These are phyloP conservation scores for Bipolaris gigantea DNA, from an alignment of 2,329 filamentous ascomycete genomes.

Conservation along the genomic window DNA sequence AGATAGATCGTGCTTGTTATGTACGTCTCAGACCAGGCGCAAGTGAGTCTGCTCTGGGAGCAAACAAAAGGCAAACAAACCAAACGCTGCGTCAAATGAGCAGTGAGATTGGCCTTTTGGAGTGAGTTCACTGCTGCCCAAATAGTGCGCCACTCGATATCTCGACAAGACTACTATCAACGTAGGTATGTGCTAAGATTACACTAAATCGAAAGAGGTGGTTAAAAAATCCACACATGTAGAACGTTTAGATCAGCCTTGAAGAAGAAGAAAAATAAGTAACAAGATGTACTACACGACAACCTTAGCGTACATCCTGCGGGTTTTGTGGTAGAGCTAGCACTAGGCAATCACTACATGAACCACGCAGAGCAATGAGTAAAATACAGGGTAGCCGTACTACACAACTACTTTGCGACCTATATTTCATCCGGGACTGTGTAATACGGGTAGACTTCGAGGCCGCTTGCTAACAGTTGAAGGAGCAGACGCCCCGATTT, in stretches of 20 bases:
- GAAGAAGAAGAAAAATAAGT: background rate
- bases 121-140: too few species aligned
- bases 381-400: background rate
- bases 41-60: background rate
- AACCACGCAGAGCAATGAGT: too few species aligned
- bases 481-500: too few species aligned
- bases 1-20: background rate
- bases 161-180: too few species aligned
- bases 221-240: too few species aligned
- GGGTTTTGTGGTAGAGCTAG: background rate
- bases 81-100: background rate
- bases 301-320: too few species aligned
- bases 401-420: background rate
- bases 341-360: background rate
- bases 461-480: too few species aligned
- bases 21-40: background rate
- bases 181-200: too few species aligned
- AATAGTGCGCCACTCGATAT: too few species aligned
- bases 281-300: too few species aligned
- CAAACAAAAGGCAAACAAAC: background rate
- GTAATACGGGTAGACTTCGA: too few species aligned
- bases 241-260: background rate
- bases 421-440: background rate
- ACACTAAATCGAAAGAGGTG: too few species aligned
- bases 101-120: background rate